These are phyloP conservation scores for Hyphopichia burtonii DNA, from an alignment of 1,139 yeast species.

Conservation along the genomic window DNA sequence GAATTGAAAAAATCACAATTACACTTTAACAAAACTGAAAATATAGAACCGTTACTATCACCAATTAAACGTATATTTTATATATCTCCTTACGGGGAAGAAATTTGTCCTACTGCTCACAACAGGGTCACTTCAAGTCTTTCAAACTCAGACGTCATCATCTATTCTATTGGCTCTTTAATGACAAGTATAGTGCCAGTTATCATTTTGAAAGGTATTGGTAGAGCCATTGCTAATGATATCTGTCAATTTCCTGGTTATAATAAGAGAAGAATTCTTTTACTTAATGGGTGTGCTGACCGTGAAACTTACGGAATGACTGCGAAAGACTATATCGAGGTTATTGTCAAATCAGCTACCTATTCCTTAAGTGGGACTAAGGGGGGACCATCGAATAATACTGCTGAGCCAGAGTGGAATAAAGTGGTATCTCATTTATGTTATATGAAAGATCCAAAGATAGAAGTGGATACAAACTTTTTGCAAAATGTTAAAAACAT, in stretches of 20 bases:
- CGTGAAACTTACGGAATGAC: constrained; percentile 72
- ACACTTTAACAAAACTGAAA: constrained; percentile 59
- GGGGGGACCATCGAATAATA: constrained; percentile 5
- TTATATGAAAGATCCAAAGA: constrained; percentile 46
- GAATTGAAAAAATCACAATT: constrained; percentile 72
- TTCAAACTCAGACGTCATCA: constrained; percentile 51
- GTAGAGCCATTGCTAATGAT: constrained; percentile 51
- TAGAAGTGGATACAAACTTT: constrained; percentile 42
- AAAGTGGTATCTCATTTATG: constrained; percentile 57
- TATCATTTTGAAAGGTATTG: constrained; percentile 70
- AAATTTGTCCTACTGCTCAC: constrained; percentile 76
- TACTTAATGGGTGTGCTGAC: constrained; percentile 72
- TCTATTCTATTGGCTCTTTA: constrained; percentile 83
- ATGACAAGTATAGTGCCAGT: constrained; percentile 87
- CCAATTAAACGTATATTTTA: constrained; percentile 76
- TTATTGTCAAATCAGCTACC: constrained; percentile 50
- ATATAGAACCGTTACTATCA: constrained; percentile 61
- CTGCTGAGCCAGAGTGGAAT: constrained; percentile 26
- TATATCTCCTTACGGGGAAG: constrained; percentile 87
- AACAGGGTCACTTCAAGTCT: constrained; percentile 58
- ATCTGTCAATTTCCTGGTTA: constrained; percentile 10
- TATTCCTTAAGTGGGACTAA: constrained; percentile 28
- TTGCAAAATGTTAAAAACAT: constrained; percentile 42
- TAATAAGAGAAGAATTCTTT: constrained; percentile 47
- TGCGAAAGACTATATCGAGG: constrained; percentile 57